Evolutionary conservation across 257 asterid genomes (phyloP), one percentile per base, ranked within the genome.

Genomic region (Lantana camara): DNA sequence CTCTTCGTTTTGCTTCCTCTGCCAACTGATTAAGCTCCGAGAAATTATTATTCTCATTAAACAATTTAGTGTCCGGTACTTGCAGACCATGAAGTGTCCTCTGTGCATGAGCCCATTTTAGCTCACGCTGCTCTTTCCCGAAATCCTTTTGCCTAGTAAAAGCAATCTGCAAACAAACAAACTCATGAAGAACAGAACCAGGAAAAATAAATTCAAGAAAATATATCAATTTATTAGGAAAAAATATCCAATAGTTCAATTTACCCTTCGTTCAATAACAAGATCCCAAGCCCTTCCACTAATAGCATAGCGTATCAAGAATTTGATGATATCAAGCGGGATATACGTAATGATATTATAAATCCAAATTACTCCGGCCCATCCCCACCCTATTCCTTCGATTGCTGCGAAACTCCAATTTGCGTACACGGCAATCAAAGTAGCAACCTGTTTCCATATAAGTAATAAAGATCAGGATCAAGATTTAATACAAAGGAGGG

Each of bases 271-370:
- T 73, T 89, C 98, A 44, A 92, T 85, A 73, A 92, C 98, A 56
- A 89, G 96, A 80, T 92, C 98, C 98, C 98, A 92, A 35, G 98
- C 97, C 82, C 87, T 82, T 69, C 98, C 98, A 74, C 98, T 89
- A 15, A 85, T 85, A 56, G 95, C 82, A 34, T 92, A 92, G 29
- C 95, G 91, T 69, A 35, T 92, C 53, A 89, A 66, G 78, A 89
- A 89, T 64, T 92, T 92, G 64, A 92, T 83, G 51, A 87, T 65
- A 70, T 92, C 98, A 7, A 92, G 98, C 0, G 98, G 98, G 69
- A 92, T 66, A 50, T 92, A 92, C 77, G 76, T 80, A 24, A 92
- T 66, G 63, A 92, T 57, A 69, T 92, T 92, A 66, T 92, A 92
- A 35, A 92, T 92, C 98, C 98, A 92, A 71, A 92, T 85, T 45